A percentile compares a stretch with the other conserved stretches of the same genome.
phyloP scores from a whole-genome alignment of 176 grass and related monocot species.

The Dactylis glomerata region DNA sequence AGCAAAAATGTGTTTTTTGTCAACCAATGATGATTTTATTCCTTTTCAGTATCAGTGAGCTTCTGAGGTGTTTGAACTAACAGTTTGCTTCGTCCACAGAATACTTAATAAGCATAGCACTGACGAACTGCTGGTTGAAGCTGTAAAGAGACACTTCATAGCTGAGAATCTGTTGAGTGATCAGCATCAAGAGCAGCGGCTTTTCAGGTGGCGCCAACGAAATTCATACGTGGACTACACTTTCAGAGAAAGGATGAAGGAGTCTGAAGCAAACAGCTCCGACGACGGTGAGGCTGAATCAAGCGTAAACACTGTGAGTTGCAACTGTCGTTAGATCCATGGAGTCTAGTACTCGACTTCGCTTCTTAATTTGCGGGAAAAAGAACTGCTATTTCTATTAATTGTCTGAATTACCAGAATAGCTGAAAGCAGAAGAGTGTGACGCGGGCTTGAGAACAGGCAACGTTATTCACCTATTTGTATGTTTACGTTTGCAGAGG shows the following conservation, averaged over 20 bases:
- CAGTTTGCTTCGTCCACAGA: slow-evolving; percentile 27
- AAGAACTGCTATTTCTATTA: background rate
- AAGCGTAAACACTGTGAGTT: slow-evolving; percentile 26
- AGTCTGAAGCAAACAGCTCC: slow-evolving; percentile 22
- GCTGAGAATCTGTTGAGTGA: slow-evolving; percentile 76
- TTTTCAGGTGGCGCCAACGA: slow-evolving; percentile 66
- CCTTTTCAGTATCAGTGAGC: background rate
- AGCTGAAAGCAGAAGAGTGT: background rate
- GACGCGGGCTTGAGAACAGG: background rate
- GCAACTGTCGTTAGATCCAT: background rate
- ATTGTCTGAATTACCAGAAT: background rate
- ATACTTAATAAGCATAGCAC: slow-evolving; percentile 68
- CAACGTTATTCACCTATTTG: background rate
- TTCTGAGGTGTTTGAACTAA: background rate
- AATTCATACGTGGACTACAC: slow-evolving; percentile 42
- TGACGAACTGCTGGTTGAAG: slow-evolving; percentile 29
- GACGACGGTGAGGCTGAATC: background rate
- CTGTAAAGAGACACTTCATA: slow-evolving; percentile 62
- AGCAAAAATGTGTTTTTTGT: slow-evolving; percentile 37
- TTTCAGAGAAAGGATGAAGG: slow-evolving; percentile 36
- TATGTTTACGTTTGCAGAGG: slow-evolving; percentile 3
- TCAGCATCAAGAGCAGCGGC: slow-evolving; percentile 53
- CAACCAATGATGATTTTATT: background rate
- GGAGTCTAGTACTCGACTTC: background rate
- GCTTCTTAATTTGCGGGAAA: background rate